A percentile compares a stretch with the other conserved stretches of the same genome.
These are phyloP conservation scores for Blastobotrys attinorum DNA, from an alignment of 805 yeast species.

Conservation along the genomic window DNA sequence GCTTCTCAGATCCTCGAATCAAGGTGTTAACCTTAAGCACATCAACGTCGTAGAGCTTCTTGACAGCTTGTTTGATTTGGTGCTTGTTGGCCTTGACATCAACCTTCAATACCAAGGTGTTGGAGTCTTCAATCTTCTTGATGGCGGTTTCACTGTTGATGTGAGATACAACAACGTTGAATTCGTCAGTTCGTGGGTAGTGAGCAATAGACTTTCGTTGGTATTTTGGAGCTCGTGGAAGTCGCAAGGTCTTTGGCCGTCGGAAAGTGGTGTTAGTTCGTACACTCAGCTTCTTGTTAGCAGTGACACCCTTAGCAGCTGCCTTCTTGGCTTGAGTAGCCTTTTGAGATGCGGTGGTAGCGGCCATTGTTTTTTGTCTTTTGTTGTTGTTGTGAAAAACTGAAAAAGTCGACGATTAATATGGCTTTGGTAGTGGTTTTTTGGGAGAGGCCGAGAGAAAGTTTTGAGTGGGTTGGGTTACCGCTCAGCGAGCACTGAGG, in stretches of 20 bases:
- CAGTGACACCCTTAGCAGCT: conserved; percentile 94
- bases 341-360: conserved; percentile 39
- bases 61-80: conserved; percentile 97
- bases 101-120: conserved; percentile 98
- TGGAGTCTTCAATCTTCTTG: conserved; percentile 99
- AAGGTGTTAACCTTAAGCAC: conserved; percentile 91
- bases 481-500: no score
- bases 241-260: conserved; percentile 93
- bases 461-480: no score
- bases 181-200: conserved; percentile 92
- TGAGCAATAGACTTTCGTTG: conserved; percentile 95
- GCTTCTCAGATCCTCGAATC: conserved; percentile 98
- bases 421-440: no score
- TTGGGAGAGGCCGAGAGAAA: no score
- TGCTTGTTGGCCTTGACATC: conserved; percentile 95
- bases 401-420: background rate
- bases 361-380: background rate
- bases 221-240: conserved; percentile 92
- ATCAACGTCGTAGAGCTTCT: conserved; percentile 96
- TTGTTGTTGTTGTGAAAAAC: background rate
- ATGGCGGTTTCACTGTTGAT: conserved; percentile 97
- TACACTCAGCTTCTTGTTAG: conserved; percentile 83
- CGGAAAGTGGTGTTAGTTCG: conserved; percentile 95
- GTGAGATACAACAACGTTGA: conserved; percentile 90
- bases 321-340: conserved; percentile 99